These are phyloP conservation scores for Scorias spongiosa DNA, from an alignment of 2,329 filamentous ascomycete genomes.

Conservation along the genomic window DNA sequence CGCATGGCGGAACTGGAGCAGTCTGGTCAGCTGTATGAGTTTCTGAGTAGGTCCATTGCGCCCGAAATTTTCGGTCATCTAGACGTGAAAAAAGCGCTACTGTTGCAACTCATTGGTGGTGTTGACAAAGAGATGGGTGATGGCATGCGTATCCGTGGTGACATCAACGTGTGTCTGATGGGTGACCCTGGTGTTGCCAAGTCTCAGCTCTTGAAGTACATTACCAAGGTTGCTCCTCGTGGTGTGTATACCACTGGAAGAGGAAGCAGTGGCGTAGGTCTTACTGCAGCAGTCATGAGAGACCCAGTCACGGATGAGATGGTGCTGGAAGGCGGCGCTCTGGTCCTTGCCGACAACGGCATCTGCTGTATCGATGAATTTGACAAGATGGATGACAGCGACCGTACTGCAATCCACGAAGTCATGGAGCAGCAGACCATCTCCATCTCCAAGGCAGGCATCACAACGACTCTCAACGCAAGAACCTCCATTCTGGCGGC, in stretches of 20 bases:
- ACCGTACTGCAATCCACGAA: slow-evolving; percentile 71
- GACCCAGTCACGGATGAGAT: slow-evolving; percentile 74
- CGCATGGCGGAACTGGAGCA: slow-evolving; percentile 75
- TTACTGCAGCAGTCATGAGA: slow-evolving; percentile 70
- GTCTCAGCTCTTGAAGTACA: slow-evolving; percentile 95
- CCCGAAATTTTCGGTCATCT: slow-evolving; percentile 94
- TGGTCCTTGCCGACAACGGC: slow-evolving; percentile 68
- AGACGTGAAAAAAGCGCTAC: slow-evolving; percentile 93
- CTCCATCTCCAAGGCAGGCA: slow-evolving; percentile 79
- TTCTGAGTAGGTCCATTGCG: slow-evolving; percentile 86
- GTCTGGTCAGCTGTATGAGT: slow-evolving; percentile 87
- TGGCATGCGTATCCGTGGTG: slow-evolving; percentile 96
- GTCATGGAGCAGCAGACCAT: slow-evolving; percentile 84
- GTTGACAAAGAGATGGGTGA: slow-evolving; percentile 95
- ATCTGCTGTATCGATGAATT: slow-evolving; percentile 81
- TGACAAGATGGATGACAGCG: slow-evolving; percentile 78
- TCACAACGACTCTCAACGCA: slow-evolving; percentile 91
- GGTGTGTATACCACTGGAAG: slow-evolving; percentile 74
- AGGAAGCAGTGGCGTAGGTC: slow-evolving; percentile 66
- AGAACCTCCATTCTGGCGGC: slow-evolving; percentile 74
- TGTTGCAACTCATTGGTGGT: slow-evolving; percentile 90
- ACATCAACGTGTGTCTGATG: slow-evolving; percentile 98
- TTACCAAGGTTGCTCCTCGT: slow-evolving; percentile 90
- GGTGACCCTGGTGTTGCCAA: slow-evolving; percentile 99
- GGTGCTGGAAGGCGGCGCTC: slow-evolving; percentile 65